Evolutionary conservation across 257 asterid genomes (phyloP).

Genomic region (Ajuga chamaepitys): DNA sequence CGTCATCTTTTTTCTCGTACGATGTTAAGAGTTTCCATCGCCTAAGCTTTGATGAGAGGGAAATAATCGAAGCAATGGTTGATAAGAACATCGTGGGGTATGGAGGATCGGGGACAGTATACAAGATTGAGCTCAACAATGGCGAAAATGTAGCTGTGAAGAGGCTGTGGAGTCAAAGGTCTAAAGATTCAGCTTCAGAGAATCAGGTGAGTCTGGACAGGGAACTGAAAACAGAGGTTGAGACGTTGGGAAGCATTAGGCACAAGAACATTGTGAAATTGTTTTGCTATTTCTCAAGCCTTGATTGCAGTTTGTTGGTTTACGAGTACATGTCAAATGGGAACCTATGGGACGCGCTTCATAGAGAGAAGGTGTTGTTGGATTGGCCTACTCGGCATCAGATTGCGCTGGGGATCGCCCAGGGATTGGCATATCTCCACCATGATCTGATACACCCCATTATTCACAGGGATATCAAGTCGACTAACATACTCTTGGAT

Average conservation of each 20-base stretch:
- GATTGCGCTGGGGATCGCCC: constrained; percentile 79
- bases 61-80: constrained; percentile 67
- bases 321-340: constrained; percentile 91
- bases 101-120: constrained; percentile 93
- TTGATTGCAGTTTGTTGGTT: constrained; percentile 63
- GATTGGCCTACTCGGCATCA: constrained; percentile 84
- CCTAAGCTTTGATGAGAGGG: constrained; percentile 62
- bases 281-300: constrained; percentile 64
- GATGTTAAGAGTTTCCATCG: constrained; percentile 84
- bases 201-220: constrained; percentile 42
- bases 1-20: constrained; percentile 56
- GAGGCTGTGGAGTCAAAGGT: constrained; percentile 70
- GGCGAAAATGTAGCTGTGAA: constrained; percentile 78
- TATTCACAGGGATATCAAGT: constrained; percentile 80
- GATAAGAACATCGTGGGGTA: constrained; percentile 92
- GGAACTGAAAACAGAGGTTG: constrained; percentile 79
- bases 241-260: constrained; percentile 82
- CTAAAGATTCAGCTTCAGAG: constrained; percentile 33
- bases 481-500: constrained; percentile 76
- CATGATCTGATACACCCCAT: constrained; percentile 75
- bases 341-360: constrained; percentile 82
- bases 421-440: constrained; percentile 85
- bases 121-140: constrained; percentile 56
- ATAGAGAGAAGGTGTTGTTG: constrained; percentile 38
- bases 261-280: constrained; percentile 93